A percentile compares a stretch with the other conserved stretches of the same genome.
phyloP scores from a whole-genome alignment of 2,329 filamentous ascomycete species.

The Herpomyces periplanetae region DNA sequence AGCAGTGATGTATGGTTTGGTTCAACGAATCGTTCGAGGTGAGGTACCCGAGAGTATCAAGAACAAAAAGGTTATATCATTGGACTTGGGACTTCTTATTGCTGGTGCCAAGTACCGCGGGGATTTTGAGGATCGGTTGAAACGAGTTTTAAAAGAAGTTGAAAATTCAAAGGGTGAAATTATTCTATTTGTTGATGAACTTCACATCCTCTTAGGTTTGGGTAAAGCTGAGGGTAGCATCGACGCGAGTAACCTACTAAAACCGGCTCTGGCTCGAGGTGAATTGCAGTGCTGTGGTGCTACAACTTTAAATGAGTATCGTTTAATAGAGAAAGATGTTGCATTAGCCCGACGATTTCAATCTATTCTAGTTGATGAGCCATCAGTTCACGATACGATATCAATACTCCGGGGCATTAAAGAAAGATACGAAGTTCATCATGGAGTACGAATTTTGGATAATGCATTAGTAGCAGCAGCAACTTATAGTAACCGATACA shows the following conservation, averaged over 20 bases:
- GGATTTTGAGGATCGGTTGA: slow-evolving; percentile 77
- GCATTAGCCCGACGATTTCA: slow-evolving; percentile 73
- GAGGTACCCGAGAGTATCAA: slow-evolving; percentile 89
- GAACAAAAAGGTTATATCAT: slow-evolving; percentile 49
- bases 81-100: slow-evolving; percentile 70
- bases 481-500: slow-evolving; percentile 70
- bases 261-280: slow-evolving; percentile 63
- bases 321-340: slow-evolving; percentile 76
- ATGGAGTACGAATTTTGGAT: slow-evolving; percentile 78
- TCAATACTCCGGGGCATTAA: slow-evolving; percentile 88
- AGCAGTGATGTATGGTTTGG: slow-evolving; percentile 58
- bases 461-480: slow-evolving; percentile 65
- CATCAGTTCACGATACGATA: slow-evolving; percentile 60
- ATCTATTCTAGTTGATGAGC: slow-evolving; percentile 69
- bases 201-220: slow-evolving; percentile 60
- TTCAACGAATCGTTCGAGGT: slow-evolving; percentile 52
- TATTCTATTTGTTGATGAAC: slow-evolving; percentile 75
- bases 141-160: slow-evolving; percentile 62
- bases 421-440: slow-evolving; percentile 84
- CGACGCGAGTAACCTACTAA: slow-evolving; percentile 73
- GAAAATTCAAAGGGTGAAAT: slow-evolving; percentile 56
- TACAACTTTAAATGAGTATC: slow-evolving; percentile 67
- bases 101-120: slow-evolving; percentile 81
- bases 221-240: slow-evolving; percentile 89
- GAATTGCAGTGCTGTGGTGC: slow-evolving; percentile 84